Conservation (phyloP, 495 filamentous ascomycete genomes). For the Talaromyces stipitatus region DNA sequence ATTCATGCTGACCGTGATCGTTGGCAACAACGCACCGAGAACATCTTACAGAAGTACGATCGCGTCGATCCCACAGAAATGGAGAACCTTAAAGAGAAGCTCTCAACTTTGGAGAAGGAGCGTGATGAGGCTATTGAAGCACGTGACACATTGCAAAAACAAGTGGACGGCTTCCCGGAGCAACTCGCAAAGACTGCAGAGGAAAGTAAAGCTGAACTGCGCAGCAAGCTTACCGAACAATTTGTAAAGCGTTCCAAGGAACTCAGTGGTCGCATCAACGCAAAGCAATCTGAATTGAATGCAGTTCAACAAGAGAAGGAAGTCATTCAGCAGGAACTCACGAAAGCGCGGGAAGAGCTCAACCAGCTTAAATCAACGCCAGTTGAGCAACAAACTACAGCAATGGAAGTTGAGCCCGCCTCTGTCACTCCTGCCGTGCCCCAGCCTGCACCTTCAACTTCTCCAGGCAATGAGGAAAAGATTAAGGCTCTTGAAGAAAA, state of each 20-base stretch:
- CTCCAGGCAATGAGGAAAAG: slow-evolving; percentile 22
- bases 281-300: slow-evolving; percentile 39
- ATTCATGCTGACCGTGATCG: slow-evolving; percentile 81
- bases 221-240: slow-evolving; percentile 49
- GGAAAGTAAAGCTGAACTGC: slow-evolving; percentile 38
- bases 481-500: slow-evolving; percentile 39
- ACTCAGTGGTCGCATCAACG: slow-evolving; percentile 40
- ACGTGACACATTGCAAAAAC: slow-evolving; percentile 50
- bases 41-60: slow-evolving; percentile 92
- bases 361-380: slow-evolving; percentile 28
- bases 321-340: slow-evolving; percentile 38
- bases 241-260: slow-evolving; percentile 53
- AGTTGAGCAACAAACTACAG: slow-evolving; percentile 16
- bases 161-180: slow-evolving; percentile 38
- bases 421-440: slow-evolving; percentile 32
- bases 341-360: slow-evolving; percentile 35
- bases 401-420: slow-evolving; percentile 22
- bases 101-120: slow-evolving; percentile 59
- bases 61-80: slow-evolving; percentile 88
- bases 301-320: slow-evolving; percentile 43
- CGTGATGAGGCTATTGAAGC: slow-evolving; percentile 56
- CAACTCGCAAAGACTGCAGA: slow-evolving; percentile 41
- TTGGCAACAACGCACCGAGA: slow-evolving; percentile 88
- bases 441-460: slow-evolving; percentile 22
- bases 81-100: slow-evolving; percentile 70